These are phyloP conservation scores for Metschnikowia rubicola DNA, from an alignment of 805 yeast genomes.

Conservation along the genomic window DNA sequence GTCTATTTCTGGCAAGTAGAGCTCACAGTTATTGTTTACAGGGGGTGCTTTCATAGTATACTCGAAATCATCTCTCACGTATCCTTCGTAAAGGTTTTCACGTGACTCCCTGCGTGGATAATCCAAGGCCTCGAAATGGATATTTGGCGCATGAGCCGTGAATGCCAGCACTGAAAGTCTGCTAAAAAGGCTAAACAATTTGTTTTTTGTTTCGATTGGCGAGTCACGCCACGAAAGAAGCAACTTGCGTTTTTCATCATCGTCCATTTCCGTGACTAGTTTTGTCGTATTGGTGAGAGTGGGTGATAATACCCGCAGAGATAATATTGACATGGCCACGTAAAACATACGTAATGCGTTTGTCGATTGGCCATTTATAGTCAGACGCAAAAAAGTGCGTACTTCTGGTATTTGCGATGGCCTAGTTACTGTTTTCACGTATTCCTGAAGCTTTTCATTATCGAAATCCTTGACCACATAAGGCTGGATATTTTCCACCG, in stretches of 20 bases:
- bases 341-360: constrained; percentile 22
- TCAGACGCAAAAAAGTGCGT: constrained; percentile 15
- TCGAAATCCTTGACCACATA: constrained; percentile 26
- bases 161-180: constrained; percentile 26
- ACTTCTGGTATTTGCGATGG: constrained; percentile 32
- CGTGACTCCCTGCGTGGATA: constrained; percentile 35
- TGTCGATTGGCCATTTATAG: constrained; percentile 16
- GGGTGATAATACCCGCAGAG: constrained; percentile 29
- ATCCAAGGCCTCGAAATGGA: constrained; percentile 36
- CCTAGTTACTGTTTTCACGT: constrained; percentile 16
- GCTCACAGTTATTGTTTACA: constrained; percentile 23
- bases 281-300: constrained; percentile 33
- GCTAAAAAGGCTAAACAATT: constrained; percentile 30
- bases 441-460: constrained; percentile 27
- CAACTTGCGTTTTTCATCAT: constrained; percentile 29
- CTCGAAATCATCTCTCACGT: constrained; percentile 22
- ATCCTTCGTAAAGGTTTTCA: constrained; percentile 25
- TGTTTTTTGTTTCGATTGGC: constrained; percentile 32
- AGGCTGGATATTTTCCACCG: constrained; percentile 26
- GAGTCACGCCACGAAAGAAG: constrained; percentile 42
- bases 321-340: constrained; percentile 24
- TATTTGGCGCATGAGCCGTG: constrained; percentile 26
- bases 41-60: constrained; percentile 33
- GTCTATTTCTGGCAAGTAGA: constrained; percentile 39
- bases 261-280: constrained; percentile 34